These are phyloP conservation scores for Aspergillus saccharolyticus DNA, from an alignment of 495 filamentous ascomycete genomes.

Conservation along the genomic window DNA sequence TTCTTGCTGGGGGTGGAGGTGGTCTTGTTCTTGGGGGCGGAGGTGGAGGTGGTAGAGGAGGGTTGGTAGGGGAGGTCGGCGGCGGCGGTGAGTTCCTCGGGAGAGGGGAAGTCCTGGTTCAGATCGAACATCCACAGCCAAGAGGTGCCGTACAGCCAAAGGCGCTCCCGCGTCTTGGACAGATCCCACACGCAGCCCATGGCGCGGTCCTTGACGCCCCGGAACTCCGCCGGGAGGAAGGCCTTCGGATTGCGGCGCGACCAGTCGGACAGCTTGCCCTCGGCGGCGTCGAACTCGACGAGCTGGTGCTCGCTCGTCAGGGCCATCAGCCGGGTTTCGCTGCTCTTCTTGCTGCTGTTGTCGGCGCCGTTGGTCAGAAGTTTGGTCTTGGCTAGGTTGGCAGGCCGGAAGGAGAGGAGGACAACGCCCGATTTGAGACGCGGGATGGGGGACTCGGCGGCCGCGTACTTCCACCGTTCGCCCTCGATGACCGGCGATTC, in stretches of 20 bases:
- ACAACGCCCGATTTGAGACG: constrained; percentile 65
- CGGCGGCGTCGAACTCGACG: constrained; percentile 67
- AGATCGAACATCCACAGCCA: constrained; percentile 96
- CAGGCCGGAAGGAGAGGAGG: constrained; percentile 69
- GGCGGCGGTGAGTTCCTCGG: constrained; percentile 24
- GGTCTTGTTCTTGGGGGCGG: constrained; percentile 15
- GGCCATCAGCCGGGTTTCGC: constrained; percentile 62
- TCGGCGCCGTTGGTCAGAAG: constrained; percentile 35
- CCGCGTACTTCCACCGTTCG: constrained; percentile 63
- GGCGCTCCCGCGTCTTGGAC: constrained; percentile 46
- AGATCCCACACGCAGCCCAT: constrained; percentile 86
- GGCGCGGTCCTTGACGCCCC: constrained; percentile 63
- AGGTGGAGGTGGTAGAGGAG: constrained; percentile 19
- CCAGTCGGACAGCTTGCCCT: constrained; percentile 76
- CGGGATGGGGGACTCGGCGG: constrained; percentile 65
- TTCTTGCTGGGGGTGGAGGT: constrained; percentile 19
- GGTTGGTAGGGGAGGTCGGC: constrained; percentile 12
- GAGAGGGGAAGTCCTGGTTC: constrained; percentile 57
- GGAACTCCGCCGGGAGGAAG: constrained; percentile 68
- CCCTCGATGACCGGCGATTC: constrained; percentile 37
- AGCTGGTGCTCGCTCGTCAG: constrained; percentile 73
- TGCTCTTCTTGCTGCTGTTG: constrained; percentile 7
- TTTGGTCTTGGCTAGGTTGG: constrained; percentile 23
- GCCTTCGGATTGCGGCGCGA: constrained; percentile 73
- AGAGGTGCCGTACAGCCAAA: constrained; percentile 80